A percentile compares a stretch with the other conserved stretches of the same genome.
Evolutionary conservation across 495 filamentous ascomycete species (phyloP).

Genomic region (Xylaria nigripes): DNA sequence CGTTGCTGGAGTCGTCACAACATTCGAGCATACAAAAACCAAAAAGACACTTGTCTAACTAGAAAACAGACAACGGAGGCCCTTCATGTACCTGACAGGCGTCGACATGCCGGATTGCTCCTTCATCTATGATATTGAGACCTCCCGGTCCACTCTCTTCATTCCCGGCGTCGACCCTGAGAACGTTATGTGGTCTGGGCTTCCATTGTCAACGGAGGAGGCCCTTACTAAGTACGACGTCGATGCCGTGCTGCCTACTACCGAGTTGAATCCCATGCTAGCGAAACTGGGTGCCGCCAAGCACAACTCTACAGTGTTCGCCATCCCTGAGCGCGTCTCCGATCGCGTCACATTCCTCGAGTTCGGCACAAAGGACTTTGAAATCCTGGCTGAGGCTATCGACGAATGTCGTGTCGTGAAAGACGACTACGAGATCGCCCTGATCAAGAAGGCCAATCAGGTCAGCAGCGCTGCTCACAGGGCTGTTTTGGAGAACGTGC

Average conservation of each 20-base stretch:
- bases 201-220: slow-evolving; percentile 69
- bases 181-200: slow-evolving; percentile 90
- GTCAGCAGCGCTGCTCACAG: slow-evolving; percentile 72
- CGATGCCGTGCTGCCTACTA: slow-evolving; percentile 62
- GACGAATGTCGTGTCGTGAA: slow-evolving; percentile 73
- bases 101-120: slow-evolving; percentile 75
- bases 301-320: slow-evolving; percentile 50
- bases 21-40: background rate
- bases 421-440: slow-evolving; percentile 74
- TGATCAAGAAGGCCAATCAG: slow-evolving; percentile 74
- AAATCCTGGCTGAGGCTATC: slow-evolving; percentile 62
- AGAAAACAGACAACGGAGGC: slow-evolving; percentile 66
- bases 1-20: slow-evolving; percentile 9
- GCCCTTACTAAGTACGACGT: slow-evolving; percentile 73
- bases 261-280: slow-evolving; percentile 60
- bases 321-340: slow-evolving; percentile 64
- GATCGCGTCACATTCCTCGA: slow-evolving; percentile 54
- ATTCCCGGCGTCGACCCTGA: slow-evolving; percentile 85
- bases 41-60: slow-evolving; percentile 1
- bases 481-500: slow-evolving; percentile 57
- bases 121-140: slow-evolving; percentile 69
- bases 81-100: slow-evolving; percentile 92
- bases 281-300: slow-evolving; percentile 36
- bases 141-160: slow-evolving; percentile 71
- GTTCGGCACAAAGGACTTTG: slow-evolving; percentile 54